Conservation (phyloP, 768 basidiomycete species). For the Rhodotorula kratochvilovae region DNA sequence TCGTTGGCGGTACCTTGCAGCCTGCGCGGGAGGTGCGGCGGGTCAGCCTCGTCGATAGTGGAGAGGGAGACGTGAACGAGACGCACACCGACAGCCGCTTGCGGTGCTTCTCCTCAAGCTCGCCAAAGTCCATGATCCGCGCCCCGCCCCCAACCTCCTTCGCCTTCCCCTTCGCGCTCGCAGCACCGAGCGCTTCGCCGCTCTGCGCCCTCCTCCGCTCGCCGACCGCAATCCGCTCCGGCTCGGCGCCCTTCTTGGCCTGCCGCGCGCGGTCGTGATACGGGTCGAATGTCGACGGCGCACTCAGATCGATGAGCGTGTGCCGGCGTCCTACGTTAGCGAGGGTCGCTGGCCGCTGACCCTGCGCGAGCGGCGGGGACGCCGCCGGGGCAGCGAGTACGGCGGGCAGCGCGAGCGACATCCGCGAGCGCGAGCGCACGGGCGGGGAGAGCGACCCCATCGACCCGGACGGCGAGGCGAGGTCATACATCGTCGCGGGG, state of each 20-base stretch:
- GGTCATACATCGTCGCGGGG: conserved; percentile 4
- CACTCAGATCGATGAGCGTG: conserved; percentile 20
- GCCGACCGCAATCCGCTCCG: conserved; percentile 17
- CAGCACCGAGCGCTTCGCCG: not conserved
- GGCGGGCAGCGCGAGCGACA: conserved; percentile 13
- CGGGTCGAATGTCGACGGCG: conserved; percentile 24
- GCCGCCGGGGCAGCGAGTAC: conserved; percentile 5
- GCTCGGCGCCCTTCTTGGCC: not conserved
- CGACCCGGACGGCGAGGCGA: not conserved
- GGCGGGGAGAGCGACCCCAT: not conserved
- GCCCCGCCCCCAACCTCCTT: not conserved
- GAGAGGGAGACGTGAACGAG: not conserved
- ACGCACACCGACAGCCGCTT: conserved; percentile 31
- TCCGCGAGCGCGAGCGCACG: conserved; percentile 18
- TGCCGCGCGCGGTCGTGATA: conserved; percentile 2
- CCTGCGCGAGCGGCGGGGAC: not conserved
- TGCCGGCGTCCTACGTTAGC: not conserved
- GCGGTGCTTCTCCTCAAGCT: conserved; percentile 32
- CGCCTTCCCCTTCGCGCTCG: not conserved
- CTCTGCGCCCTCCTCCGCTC: conserved; percentile 10
- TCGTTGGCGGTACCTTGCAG: conserved; percentile 22
- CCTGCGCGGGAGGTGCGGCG: not conserved
- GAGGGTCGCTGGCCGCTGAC: not conserved
- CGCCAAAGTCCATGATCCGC: conserved; percentile 31
- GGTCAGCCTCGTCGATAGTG: not conserved